Evolutionary conservation across 257 asterid species (phyloP), one percentile per base, ranked within the genome.

Genomic region (Solanum corneliomulleri): DNA sequence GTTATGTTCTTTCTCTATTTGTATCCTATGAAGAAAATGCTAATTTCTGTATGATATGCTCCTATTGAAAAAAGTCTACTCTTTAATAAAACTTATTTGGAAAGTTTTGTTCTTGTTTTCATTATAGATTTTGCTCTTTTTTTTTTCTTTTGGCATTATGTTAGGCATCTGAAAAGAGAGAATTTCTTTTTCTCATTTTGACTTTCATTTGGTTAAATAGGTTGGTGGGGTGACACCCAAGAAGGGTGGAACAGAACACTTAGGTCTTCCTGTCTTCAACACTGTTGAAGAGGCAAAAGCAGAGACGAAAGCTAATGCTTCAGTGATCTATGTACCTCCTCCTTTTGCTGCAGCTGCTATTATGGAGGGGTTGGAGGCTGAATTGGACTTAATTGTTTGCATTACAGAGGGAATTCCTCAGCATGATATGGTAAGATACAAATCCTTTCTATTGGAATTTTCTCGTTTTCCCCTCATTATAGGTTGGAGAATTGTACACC

Each of bases 331-430:
- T 85, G 99, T 97, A 83, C 99, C 99, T 74, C 99, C 99, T 4
- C 98, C 99, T 77, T 97, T 95, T 90, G 99, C 99, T 10, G 97
- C 96, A 31, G 93, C 93, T 89, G 99, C 99, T 64, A 97, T 97
- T 86, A 47, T 95, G 98, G 99, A 97, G 92, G 92, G 96, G 9
- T 12, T 97, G 93, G 99, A 95, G 84, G 98, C 99, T 81, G 99
- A 97, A 89, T 91, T 97, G 29, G 99, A 97, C 90, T 90, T 97
- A 91, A 87, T 96, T 91, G 99, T 97, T 37, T 97, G 99, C 93
- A 94, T 97, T 85, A 97, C 99, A 3, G 99, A 97, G 89, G 99
- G 99, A 87, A 95, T 97, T 87, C 98, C 99, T 70, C 99, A 97
- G 85, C 98, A 97, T 89, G 99, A 97, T 89, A 97, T 97, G 99